Conservation (phyloP, 164 flowering plant species). For the Vitis rupestris region DNA sequence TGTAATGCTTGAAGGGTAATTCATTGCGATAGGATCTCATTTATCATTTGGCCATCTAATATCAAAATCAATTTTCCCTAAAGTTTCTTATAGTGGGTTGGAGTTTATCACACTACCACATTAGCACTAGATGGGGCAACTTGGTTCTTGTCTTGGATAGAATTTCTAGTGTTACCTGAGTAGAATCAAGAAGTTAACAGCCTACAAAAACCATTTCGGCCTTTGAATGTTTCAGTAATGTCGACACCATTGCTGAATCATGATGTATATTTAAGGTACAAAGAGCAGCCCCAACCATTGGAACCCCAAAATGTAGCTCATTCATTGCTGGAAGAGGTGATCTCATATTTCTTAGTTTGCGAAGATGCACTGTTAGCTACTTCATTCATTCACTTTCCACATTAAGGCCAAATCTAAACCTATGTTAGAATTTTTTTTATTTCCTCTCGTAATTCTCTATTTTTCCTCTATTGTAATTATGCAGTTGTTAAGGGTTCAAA, state of each 20-base stretch:
- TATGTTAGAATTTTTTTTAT: too few species aligned
- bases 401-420: too few species aligned
- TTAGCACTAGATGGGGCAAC: constrained; percentile 29
- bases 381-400: too few species aligned
- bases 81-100: neutral
- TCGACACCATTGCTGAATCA: constrained; percentile 47
- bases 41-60: constrained; percentile 59
- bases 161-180: constrained; percentile 28
- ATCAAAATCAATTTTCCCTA: constrained; percentile 43
- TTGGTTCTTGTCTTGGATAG: constrained; percentile 20
- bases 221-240: constrained; percentile 45
- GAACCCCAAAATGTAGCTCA: constrained; percentile 69
- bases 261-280: constrained; percentile 52
- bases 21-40: constrained; percentile 63
- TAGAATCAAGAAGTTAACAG: constrained; percentile 23
- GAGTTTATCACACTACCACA: constrained; percentile 21
- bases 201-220: constrained; percentile 50
- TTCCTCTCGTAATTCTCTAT: too few species aligned
- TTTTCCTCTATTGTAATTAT: too few species aligned
- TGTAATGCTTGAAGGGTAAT: constrained; percentile 82
- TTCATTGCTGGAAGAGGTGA: constrained; percentile 45
- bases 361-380: too few species aligned
- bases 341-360: too few species aligned
- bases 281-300: constrained; percentile 63
- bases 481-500: too few species aligned